Evolutionary conservation across 2,329 filamentous ascomycete genomes (phyloP).

Genomic region (Herpomyces periplanetae): DNA sequence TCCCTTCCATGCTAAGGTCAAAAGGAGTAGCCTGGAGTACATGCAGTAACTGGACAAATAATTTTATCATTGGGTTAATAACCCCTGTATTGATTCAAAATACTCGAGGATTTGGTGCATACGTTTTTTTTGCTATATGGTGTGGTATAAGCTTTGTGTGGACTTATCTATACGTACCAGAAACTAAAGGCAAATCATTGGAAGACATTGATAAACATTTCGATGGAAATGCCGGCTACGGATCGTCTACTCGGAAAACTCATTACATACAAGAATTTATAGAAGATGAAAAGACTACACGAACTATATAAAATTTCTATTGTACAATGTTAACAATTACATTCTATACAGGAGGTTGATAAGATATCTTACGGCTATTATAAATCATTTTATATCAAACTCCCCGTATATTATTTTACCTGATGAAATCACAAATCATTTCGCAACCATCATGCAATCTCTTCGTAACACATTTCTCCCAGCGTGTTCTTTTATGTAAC

Average conservation of each 20-base stretch:
- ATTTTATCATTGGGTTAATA: slow-evolving; percentile 23
- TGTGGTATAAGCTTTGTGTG: slow-evolving; percentile 8
- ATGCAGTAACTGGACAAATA: slow-evolving; percentile 21
- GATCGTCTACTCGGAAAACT: background rate
- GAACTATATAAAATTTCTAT: slow-evolving; percentile 23
- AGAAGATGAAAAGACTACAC: slow-evolving; percentile 17
- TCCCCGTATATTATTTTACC: too few species aligned
- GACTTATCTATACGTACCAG: slow-evolving; percentile 9
- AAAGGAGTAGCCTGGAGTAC: slow-evolving; percentile 25
- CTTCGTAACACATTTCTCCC: too few species aligned
- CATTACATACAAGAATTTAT: slow-evolving; percentile 9
- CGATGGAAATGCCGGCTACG: slow-evolving; percentile 5
- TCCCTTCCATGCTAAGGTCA: slow-evolving; percentile 16
- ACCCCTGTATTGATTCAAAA: slow-evolving; percentile 21
- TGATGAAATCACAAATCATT: too few species aligned
- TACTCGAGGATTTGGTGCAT: slow-evolving; percentile 11
- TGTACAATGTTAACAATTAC: slow-evolving; percentile 19
- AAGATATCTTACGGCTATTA: too few species aligned
- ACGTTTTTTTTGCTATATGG: slow-evolving; percentile 9
- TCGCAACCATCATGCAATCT: too few species aligned
- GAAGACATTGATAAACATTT: slow-evolving; percentile 9
- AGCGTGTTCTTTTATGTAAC: too few species aligned
- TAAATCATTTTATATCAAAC: too few species aligned
- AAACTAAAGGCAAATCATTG: slow-evolving; percentile 8
- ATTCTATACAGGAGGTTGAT: slow-evolving; percentile 20